Conservation (phyloP, 768 basidiomycete species). For the Tulasnella sp. region DNA sequence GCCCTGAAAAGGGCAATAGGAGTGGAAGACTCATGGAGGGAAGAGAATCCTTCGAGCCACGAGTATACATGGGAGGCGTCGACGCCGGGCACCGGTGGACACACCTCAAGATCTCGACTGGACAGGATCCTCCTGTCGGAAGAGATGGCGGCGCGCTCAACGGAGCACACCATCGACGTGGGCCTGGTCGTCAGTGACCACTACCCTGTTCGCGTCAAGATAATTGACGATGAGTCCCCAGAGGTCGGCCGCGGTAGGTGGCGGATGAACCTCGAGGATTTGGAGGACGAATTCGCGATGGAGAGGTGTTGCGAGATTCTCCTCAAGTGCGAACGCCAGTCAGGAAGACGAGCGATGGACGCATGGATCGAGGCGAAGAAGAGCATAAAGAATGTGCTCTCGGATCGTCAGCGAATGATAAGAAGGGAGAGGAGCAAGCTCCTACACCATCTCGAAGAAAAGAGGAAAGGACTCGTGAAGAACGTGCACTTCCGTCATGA, state of each 20-base stretch:
- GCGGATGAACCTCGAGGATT: not conserved
- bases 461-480: not conserved
- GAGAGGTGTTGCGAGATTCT: not conserved
- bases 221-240: not conserved
- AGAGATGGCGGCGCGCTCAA: not conserved
- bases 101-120: not conserved
- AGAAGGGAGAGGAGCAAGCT: not conserved
- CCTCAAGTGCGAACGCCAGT: not conserved
- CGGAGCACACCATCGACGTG: not conserved
- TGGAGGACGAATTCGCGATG: not conserved
- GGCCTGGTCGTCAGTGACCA: not conserved
- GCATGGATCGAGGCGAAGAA: not conserved
- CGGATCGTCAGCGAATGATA: too few species aligned
- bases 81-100: too few species aligned
- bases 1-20: not conserved
- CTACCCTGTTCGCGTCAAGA: not conserved
- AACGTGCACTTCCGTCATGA: not conserved
- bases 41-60: not conserved
- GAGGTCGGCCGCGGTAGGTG: not conserved
- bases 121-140: not conserved
- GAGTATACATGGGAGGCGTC: not conserved
- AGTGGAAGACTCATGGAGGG: not conserved
- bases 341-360: not conserved
- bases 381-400: not conserved
- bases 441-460: not conserved